A percentile compares a stretch with the other conserved stretches of the same genome.
Conservation (phyloP, 768 basidiomycete genomes). For the Boletus sp. region DNA sequence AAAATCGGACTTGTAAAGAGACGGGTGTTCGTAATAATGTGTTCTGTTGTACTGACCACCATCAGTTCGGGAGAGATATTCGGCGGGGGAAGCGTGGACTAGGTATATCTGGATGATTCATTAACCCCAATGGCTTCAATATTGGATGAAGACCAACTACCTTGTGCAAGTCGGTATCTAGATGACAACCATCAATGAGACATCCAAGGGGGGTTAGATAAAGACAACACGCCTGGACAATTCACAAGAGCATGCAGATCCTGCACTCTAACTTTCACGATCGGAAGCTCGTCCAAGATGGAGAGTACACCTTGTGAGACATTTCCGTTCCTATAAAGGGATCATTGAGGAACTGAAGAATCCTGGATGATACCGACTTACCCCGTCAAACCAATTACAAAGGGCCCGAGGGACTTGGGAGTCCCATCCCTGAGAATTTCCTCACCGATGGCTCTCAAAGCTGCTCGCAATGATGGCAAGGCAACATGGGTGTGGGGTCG, state of each 20-base stretch:
- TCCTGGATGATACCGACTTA: constrained; percentile 30
- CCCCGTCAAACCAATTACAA: constrained; percentile 84
- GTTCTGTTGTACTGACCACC: constrained; percentile 57
- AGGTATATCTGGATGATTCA: constrained; percentile 59
- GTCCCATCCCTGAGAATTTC: constrained; percentile 57
- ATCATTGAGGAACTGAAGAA: not conserved
- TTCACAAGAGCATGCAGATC: constrained; percentile 58
- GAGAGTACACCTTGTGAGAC: constrained; percentile 77
- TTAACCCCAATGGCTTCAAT: not conserved
- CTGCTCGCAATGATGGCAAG: constrained; percentile 48
- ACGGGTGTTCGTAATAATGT: constrained; percentile 74
- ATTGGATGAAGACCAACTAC: constrained; percentile 27
- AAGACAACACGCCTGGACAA: constrained; percentile 43
- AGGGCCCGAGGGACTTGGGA: constrained; percentile 66
- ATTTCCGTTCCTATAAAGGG: constrained; percentile 61
- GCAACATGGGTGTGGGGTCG: constrained; percentile 74
- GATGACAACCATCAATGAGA: not conserved
- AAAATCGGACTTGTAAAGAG: constrained; percentile 66
- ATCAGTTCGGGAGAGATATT: constrained; percentile 66
- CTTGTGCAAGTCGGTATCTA: constrained; percentile 60
- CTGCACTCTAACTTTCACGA: constrained; percentile 51
- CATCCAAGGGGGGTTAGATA: not conserved
- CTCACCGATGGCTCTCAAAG: constrained; percentile 57
- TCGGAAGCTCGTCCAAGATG: constrained; percentile 69
- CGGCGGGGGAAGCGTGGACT: constrained; percentile 63